phyloP scores from a whole-genome alignment of 768 basidiomycete species.

The Lactarius tabidus region DNA sequence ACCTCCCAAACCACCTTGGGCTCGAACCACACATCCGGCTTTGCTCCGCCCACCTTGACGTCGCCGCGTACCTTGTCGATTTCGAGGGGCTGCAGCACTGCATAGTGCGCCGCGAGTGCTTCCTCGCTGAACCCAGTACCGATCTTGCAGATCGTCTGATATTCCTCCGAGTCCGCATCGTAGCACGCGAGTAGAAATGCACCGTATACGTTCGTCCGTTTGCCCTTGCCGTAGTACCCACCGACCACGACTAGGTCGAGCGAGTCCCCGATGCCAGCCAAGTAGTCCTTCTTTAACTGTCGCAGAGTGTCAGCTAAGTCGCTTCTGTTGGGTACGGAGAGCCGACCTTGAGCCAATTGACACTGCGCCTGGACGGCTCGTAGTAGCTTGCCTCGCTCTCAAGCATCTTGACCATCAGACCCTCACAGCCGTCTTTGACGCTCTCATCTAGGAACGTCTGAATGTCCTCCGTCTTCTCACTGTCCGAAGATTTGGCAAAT shows the following conservation, averaged over 20 bases:
- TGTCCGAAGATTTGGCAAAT: constrained; percentile 89
- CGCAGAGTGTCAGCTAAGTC: background rate
- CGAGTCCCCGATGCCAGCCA: constrained; percentile 94
- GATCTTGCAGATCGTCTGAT: constrained; percentile 98
- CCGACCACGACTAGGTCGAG: constrained; percentile 98
- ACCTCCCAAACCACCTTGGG: constrained; percentile 98
- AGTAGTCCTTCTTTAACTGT: constrained; percentile 97
- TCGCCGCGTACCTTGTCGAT: constrained; percentile 67
- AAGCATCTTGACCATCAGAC: constrained; percentile 99
- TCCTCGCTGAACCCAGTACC: constrained; percentile 99
- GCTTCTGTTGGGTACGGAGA: background rate
- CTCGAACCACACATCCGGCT: constrained; percentile 98
- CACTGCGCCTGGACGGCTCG: constrained; percentile 90
- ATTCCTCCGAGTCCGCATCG: constrained; percentile 90
- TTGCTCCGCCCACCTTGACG: constrained; percentile 85
- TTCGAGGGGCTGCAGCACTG: constrained; percentile 78
- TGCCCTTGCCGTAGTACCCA: constrained; percentile 96
- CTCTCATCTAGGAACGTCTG: constrained; percentile 92
- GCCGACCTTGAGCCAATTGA: constrained; percentile 95
- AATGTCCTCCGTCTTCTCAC: constrained; percentile 88
- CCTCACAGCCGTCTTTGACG: constrained; percentile 98
- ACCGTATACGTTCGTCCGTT: constrained; percentile 95
- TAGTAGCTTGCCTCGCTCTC: constrained; percentile 89
- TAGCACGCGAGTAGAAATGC: constrained; percentile 98
- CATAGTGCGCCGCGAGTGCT: constrained; percentile 71